These are phyloP conservation scores for Xerophyta viscosa DNA, from an alignment of 106 monocot species.

Conservation along the genomic window DNA sequence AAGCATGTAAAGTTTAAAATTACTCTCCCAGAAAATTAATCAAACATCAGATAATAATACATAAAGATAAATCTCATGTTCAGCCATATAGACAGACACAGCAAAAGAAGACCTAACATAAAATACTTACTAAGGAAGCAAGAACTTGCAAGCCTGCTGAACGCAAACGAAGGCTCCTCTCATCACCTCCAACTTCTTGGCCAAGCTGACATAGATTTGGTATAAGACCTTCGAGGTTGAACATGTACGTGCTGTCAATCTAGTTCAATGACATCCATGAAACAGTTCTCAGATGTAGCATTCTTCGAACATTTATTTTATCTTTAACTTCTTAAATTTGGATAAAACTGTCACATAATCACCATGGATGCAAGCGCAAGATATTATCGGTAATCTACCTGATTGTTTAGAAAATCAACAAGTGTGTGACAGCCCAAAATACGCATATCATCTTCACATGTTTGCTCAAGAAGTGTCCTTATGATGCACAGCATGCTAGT, in stretches of 20 bases:
- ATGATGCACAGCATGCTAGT: constrained; percentile 56
- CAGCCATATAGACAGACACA: not conserved
- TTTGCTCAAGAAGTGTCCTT: constrained; percentile 74
- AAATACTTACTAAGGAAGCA: constrained; percentile 71
- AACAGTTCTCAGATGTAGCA: not conserved
- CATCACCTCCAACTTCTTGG: constrained; percentile 48
- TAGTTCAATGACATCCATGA: constrained; percentile 10
- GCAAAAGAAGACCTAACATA: not conserved
- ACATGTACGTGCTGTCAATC: constrained; percentile 91
- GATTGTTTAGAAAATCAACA: constrained; percentile 78
- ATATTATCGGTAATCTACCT: too few relatives aligned
- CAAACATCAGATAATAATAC: too few relatives aligned
- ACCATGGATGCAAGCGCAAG: not conserved
- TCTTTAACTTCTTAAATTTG: not conserved
- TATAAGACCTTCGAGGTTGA: constrained; percentile 80
- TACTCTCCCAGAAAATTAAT: too few relatives aligned
- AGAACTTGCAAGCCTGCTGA: constrained; percentile 82
- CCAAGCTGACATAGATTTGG: constrained; percentile 89
- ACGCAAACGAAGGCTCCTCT: constrained; percentile 44
- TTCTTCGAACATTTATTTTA: not conserved
- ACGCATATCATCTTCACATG: constrained; percentile 58
- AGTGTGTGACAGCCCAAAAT: constrained; percentile 79
- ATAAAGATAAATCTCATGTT: not conserved
- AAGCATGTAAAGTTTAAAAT: too few relatives aligned
- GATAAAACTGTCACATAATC: not conserved